A percentile compares a stretch with the other conserved stretches of the same genome.
These are phyloP conservation scores for Noccaea bulbosa DNA, from an alignment of 345 rosid genomes.

Conservation along the genomic window DNA sequence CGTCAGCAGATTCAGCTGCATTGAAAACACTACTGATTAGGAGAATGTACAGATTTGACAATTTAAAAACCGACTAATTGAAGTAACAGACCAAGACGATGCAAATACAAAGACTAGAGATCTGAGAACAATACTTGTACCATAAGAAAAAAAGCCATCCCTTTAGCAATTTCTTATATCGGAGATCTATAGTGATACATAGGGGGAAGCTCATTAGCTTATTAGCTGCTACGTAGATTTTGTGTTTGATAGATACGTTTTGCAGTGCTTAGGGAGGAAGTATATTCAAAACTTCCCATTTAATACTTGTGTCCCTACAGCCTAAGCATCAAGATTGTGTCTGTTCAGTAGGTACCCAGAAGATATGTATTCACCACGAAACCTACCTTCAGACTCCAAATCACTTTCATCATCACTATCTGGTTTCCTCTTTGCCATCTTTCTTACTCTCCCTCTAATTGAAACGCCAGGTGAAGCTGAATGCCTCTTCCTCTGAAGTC, in stretches of 20 bases:
- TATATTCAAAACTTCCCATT: constrained; percentile 14
- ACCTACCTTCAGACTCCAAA: constrained; percentile 82
- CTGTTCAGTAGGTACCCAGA: constrained; percentile 16
- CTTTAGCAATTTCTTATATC: constrained; percentile 8
- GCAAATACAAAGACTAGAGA: constrained; percentile 24
- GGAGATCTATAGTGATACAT: constrained; percentile 8
- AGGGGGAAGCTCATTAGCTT: neutral
- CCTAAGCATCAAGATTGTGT: constrained; percentile 26
- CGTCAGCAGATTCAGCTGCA: constrained; percentile 84
- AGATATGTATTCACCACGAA: constrained; percentile 30
- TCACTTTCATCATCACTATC: constrained; percentile 85
- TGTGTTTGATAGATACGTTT: neutral
- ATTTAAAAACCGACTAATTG: constrained; percentile 6
- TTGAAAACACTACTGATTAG: constrained; percentile 34
- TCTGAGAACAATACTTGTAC: constrained; percentile 7
- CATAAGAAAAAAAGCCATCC: constrained; percentile 1
- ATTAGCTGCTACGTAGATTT: constrained; percentile 5
- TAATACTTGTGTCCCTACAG: constrained; percentile 22
- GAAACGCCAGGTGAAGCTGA: constrained; percentile 90
- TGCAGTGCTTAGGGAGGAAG: constrained; percentile 7
- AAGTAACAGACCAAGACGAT: constrained; percentile 23
- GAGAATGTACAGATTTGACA: constrained; percentile 24
- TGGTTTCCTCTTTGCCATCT: constrained; percentile 88
- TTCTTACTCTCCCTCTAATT: constrained; percentile 88
- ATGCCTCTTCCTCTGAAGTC: constrained; percentile 92